Evolutionary conservation across 306 rosid genomes (phyloP).

Genomic region (Castanea sativa): DNA sequence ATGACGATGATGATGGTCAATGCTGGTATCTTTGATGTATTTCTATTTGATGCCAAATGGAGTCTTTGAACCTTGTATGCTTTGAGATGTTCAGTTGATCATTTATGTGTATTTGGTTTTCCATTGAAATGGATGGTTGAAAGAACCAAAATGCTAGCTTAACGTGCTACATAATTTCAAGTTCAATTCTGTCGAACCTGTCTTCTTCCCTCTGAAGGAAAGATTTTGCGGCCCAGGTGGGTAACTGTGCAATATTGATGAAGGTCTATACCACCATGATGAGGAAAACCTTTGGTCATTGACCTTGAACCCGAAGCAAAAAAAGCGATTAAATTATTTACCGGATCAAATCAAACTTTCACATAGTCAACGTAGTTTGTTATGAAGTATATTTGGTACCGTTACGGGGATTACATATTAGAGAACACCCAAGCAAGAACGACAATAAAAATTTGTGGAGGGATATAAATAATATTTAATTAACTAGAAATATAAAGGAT

Average conservation of each 20-base stretch:
- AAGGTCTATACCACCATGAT: too few relatives aligned
- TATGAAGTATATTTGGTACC: too few relatives aligned
- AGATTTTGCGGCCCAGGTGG: neutral
- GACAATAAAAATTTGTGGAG: too few relatives aligned
- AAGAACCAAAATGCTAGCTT: neutral
- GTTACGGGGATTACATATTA: too few relatives aligned
- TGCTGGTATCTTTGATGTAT: slow-evolving; percentile 26
- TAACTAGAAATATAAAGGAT: too few relatives aligned
- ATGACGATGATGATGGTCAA: slow-evolving; percentile 25
- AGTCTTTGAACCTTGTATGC: neutral
- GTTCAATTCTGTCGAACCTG: neutral
- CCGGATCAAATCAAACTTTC: too few relatives aligned
- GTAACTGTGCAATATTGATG: neutral
- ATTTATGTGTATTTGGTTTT: slow-evolving; percentile 14
- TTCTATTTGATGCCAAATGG: slow-evolving; percentile 12
- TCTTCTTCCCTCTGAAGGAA: neutral
- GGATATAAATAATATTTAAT: too few relatives aligned
- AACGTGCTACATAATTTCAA: neutral
- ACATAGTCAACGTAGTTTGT: too few relatives aligned
- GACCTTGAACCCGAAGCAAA: too few relatives aligned
- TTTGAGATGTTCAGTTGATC: slow-evolving; percentile 4
- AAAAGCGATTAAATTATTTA: too few relatives aligned
- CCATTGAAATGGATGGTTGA: slow-evolving; percentile 2
- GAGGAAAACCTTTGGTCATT: too few relatives aligned
- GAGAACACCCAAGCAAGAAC: too few relatives aligned